Evolutionary conservation across 768 basidiomycete genomes (phyloP), one percentile per base, ranked within the genome.

Genomic region (Agaricus bisporus): DNA sequence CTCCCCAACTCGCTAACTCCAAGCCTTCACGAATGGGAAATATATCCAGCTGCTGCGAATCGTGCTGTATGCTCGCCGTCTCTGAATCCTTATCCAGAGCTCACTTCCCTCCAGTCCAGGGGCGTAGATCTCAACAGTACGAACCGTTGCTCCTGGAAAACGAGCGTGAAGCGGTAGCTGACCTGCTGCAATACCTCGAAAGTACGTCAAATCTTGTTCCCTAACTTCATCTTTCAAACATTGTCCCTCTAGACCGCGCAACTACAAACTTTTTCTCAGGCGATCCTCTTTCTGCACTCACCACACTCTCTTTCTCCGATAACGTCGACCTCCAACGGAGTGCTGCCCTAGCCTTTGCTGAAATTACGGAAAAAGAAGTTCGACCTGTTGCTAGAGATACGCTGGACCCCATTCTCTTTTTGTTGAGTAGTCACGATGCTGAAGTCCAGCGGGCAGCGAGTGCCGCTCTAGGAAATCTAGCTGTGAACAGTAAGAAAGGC

Each of bases 341-440:
- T 59, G 97, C 97, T 2, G 97, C 97, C 4, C 81, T 99, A 41
- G 97, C 97, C 0, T 99, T 98, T 64, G 97, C 97, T 36, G 97
- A 99, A 70, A 99, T 99, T 56, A 99, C 97, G 20, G 97, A 99
- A 76, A 98, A 98, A 73, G 97, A 99, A 72, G 95, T 98, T 49
- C 83, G 95, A 41, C 92, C 91, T 43, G 97, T 99, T 18, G 93
- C 90, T 12, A 80, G 97, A 58, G 97, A 98, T 67, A 99, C 97
- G 17, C 81, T 99, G 61, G 97, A 99, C 70, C 97, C 97, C 48
- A 95, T 99, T 57, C 83, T 98, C 53, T 99, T 97, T 71, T 83
- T 99, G 58, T 80, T 99, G 60, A 90, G 92, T 63, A 94, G 91
- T 65, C 97, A 98, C 70, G 97, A 99, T 70, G 93, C 92, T 49